Evolutionary conservation across 192 early-diverging fungal genomes (phyloP).

Genomic region (Backusella tuberculispora): DNA sequence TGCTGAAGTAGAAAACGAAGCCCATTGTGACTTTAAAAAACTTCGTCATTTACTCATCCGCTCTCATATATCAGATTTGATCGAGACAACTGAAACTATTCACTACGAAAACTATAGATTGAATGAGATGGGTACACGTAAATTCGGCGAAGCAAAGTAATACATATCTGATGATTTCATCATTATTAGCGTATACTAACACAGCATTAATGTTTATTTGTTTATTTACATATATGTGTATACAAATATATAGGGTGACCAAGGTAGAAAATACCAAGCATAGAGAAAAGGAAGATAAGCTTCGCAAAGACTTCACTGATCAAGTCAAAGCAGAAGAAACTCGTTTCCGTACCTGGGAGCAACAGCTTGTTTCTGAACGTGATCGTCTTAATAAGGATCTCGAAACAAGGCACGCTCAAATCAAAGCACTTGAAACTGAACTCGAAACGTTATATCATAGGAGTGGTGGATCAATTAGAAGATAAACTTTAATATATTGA

Average conservation of each 20-base stretch:
- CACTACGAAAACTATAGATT: slow-evolving; percentile 96
- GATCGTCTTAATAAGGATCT: slow-evolving; percentile 99
- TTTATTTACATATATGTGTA: not conserved
- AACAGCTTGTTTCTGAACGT: slow-evolving; percentile 93
- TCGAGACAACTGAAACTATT: slow-evolving; percentile 88
- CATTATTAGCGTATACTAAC: not conserved
- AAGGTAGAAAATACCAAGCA: slow-evolving; percentile 88
- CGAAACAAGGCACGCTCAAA: slow-evolving; percentile 91
- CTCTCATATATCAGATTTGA: slow-evolving; percentile 97
- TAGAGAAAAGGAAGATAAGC: slow-evolving; percentile 97
- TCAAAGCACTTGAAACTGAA: slow-evolving; percentile 93
- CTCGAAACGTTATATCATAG: slow-evolving; percentile 50
- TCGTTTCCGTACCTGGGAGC: slow-evolving; percentile 99
- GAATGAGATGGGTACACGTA: slow-evolving; percentile 86
- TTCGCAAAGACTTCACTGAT: slow-evolving; percentile 97
- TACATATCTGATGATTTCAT: not conserved
- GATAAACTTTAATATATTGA: not conserved
- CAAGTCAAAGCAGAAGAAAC: slow-evolving; percentile 97
- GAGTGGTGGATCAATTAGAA: slow-evolving; percentile 14
- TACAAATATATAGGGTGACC: slow-evolving; percentile 60
- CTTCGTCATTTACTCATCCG: slow-evolving; percentile 86
- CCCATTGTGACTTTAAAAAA: slow-evolving; percentile 95
- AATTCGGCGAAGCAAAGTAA: slow-evolving; percentile 84
- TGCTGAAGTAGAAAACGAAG: slow-evolving; percentile 95
- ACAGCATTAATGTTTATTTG: not conserved